Base-by-base conservation (phyloP, 2,329 filamentous ascomycete genomes). In the Aspergillus sp. region DNA sequence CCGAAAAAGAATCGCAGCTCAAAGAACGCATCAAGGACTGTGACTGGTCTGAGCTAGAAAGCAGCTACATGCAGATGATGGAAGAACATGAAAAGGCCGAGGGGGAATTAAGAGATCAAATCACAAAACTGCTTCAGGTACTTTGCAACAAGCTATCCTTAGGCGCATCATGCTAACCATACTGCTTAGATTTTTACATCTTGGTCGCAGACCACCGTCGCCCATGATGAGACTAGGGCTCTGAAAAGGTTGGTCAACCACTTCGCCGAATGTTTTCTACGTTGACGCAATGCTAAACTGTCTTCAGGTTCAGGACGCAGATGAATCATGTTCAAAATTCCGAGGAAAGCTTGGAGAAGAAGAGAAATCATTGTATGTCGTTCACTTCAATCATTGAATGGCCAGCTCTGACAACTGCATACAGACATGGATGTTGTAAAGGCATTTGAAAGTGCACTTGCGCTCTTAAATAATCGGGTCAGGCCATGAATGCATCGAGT, bases 41-140 rank as follows among this genome's bases (percentile, higher is more conserved):
- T 70, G 87, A 93, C 76, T 97, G 93, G 93, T 81, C 88, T 3
- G 84, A 89, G n/a, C 88, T 97, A 34, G 84, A 93, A 74, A 72
- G 80, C 1, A 85, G 87, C 47, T 96, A 93, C 68, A 83, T 89
- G 62, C 79, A 84, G 56, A 87, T 87, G 19, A 85, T 96, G 69
- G 77, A 81, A 15, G 82, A 88, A 46, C 85, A 89, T 38, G 84
- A 88, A 55, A 80, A 81, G 2, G 79, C 87, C 2, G 92, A 97
- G 72, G 82, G 83, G 49, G 80, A 85, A 31, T 80, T 94, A 49
- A 79, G 90, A 57, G 81, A 86, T 22, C 89, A 93, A 64, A 92
- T 90, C 65, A 82, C 87, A 17, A 77, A 81, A 47, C 80, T 93
- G n/a, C 84, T 90, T 64, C 85, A 88, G 76, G 89, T 89, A 77